Evolutionary conservation across 805 yeast genomes (phyloP).

Genomic region (Starmera dryadoides): DNA sequence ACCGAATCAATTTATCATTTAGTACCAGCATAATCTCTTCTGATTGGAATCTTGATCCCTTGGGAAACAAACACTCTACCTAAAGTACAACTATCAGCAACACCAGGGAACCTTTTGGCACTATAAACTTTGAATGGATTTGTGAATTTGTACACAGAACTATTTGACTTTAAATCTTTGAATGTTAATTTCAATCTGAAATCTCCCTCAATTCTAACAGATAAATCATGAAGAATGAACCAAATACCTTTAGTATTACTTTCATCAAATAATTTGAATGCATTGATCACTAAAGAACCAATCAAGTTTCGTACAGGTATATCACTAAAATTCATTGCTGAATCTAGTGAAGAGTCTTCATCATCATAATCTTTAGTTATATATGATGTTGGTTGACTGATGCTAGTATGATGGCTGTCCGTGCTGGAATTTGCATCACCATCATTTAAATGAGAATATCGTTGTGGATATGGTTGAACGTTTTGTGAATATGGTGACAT

Average conservation of each 20-base stretch:
- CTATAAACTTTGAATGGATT: conserved; percentile 30
- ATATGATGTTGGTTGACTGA: no score
- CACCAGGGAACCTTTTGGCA: conserved; percentile 39
- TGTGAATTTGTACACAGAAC: conserved; percentile 18
- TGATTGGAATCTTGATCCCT: conserved; percentile 34
- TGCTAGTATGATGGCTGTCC: no score
- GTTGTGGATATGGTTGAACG: no score
- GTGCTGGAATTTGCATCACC: no score
- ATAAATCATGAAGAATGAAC: conserved; percentile 34
- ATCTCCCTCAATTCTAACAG: conserved; percentile 35
- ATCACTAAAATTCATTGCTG: conserved; percentile 9
- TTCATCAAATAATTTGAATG: conserved; percentile 30
- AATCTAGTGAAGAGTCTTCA: neutral
- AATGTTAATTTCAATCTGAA: conserved; percentile 30
- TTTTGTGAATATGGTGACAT: no score
- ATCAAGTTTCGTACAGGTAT: conserved; percentile 30
- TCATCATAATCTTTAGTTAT: no score
- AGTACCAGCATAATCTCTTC: conserved; percentile 21
- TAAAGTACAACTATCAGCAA: conserved; percentile 31
- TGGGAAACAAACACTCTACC: conserved; percentile 34
- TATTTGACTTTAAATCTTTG: conserved; percentile 21
- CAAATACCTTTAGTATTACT: conserved; percentile 29
- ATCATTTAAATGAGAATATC: no score
- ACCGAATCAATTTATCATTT: no score
- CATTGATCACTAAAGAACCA: conserved; percentile 32